A percentile compares a stretch with the other conserved stretches of the same genome.
These are phyloP conservation scores for Tylopilus sp. DNA, from an alignment of 768 basidiomycete species.

Conservation along the genomic window DNA sequence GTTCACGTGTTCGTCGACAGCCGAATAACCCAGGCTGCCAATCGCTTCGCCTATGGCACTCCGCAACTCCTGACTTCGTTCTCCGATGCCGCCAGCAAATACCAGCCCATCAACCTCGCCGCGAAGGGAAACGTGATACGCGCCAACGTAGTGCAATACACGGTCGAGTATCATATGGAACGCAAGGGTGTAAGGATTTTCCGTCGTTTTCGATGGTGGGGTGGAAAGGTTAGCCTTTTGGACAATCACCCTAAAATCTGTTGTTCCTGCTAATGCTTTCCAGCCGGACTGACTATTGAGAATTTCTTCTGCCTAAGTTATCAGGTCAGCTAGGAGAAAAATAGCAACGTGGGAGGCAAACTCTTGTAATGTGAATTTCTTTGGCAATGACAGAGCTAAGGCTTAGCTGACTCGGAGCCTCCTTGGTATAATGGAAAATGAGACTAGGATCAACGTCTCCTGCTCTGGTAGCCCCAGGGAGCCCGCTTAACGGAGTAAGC, in stretches of 20 bases:
- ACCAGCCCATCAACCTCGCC: conserved; percentile 74
- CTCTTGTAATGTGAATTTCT: conserved; percentile 53
- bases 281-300: conserved; percentile 76
- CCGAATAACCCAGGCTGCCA: conserved; percentile 58
- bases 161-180: conserved; percentile 80
- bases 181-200: conserved; percentile 52
- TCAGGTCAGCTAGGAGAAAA: conserved; percentile 1
- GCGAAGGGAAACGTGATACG: conserved; percentile 71
- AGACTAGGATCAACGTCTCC: conserved; percentile 83
- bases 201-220: conserved; percentile 18
- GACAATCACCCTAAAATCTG: conserved; percentile 75
- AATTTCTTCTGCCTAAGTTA: conserved; percentile 61
- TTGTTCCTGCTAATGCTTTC: conserved; percentile 74
- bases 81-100: conserved; percentile 88
- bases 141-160: conserved; percentile 66
- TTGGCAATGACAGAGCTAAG: conserved; percentile 47
- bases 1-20: conserved; percentile 49
- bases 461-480: conserved; percentile 85
- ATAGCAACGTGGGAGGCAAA: conserved; percentile 11
- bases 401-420: conserved; percentile 45
- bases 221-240: conserved; percentile 33
- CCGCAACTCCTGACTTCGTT: conserved; percentile 62
- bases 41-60: conserved; percentile 51
- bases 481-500: conserved; percentile 81
- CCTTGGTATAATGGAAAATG: conserved; percentile 75